Evolutionary conservation across 495 filamentous ascomycete genomes (phyloP), one percentile per base, ranked within the genome.

Genomic region (Penicilliopsis zonata): DNA sequence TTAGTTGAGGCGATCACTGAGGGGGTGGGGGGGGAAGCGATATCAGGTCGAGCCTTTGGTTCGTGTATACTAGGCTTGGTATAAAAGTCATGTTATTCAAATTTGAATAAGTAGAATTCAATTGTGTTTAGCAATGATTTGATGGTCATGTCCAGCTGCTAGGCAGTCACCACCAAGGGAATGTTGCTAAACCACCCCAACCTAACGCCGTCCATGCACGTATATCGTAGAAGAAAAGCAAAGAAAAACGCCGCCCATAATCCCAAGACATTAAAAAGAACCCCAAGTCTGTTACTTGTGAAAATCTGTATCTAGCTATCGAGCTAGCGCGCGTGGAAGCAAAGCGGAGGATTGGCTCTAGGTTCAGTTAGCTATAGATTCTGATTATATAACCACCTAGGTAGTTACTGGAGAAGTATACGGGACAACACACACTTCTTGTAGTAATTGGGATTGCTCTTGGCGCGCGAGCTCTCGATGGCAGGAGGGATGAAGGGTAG

Each of bases 261-360:
- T 37, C 36, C 35, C 36, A 30, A 24, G 32, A 12, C 16, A 9
- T 18, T 29, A 28, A 30, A 17, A 15, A 28, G 15, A 33, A 33
- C 16, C 22, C 13, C 9, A 39, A 49, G 37, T 28, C 45, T 42
- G 18, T n/a, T n/a, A n/a, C n/a, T n/a, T n/a, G n/a, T n/a, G n/a
- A n/a, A n/a, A n/a, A n/a, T n/a, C n/a, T n/a, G n/a, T n/a, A n/a
- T n/a, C n/a, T n/a, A n/a, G n/a, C n/a, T n/a, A n/a, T n/a, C n/a
- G n/a, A n/a, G n/a, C 38, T 59, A 65, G 28, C 61, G 55, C 15
- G 61, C 55, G 38, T 65, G 61, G 44, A 63, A 65, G 43, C 61
- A 65, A 12, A 65, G 61, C 15, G 61, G 61, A 30, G 61, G 61
- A 17, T 60, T 46, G 4, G 52, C 42, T 18, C 52, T 56, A 9